Conservation (phyloP, 176 grass and related monocot genomes). For the Saccharum spontaneum region DNA sequence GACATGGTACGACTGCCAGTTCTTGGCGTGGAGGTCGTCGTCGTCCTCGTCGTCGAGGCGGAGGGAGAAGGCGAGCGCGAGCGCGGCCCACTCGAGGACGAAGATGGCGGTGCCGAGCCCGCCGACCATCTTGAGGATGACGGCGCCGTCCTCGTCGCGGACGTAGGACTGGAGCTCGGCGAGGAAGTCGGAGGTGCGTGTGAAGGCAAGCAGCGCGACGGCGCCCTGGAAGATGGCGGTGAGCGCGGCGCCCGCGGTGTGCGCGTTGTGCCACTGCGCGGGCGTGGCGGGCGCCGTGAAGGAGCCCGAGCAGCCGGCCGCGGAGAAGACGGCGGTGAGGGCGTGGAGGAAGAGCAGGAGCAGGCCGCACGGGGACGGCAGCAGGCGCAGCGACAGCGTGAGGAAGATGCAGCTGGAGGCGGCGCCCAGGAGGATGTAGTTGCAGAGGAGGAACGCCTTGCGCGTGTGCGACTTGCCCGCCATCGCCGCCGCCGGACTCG, state of each 20-base stretch:
- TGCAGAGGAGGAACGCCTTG: conserved; percentile 74
- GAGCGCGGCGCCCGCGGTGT: conserved; percentile 71
- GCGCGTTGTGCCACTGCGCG: conserved; percentile 57
- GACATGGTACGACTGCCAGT: conserved; percentile 82
- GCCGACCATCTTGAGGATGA: conserved; percentile 97
- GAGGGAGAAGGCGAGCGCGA: conserved; percentile 74
- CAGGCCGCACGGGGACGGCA: conserved; percentile 69
- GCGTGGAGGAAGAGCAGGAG: conserved; percentile 71
- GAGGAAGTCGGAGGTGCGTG: conserved; percentile 77
- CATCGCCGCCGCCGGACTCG: conserved; percentile 13
- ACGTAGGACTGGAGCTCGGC: conserved; percentile 82
- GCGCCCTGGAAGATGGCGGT: conserved; percentile 95
- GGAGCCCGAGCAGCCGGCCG: conserved; percentile 56
- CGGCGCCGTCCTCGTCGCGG: conserved; percentile 83
- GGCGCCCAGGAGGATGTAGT: conserved; percentile 68
- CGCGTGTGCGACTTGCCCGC: conserved; percentile 49
- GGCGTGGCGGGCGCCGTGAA: conserved; percentile 51
- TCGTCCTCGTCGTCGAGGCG: conserved; percentile 45
- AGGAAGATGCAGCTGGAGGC: conserved; percentile 86
- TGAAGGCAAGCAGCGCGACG: conserved; percentile 70
- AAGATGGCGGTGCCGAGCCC: conserved; percentile 79
- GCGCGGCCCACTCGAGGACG: conserved; percentile 82
- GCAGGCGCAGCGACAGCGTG: conserved; percentile 67
- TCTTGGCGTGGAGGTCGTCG: conserved; percentile 38
- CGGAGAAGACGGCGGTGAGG: conserved; percentile 72